phyloP scores from a whole-genome alignment of 441 rosid species.

The Arabidopsis lyrata region DNA sequence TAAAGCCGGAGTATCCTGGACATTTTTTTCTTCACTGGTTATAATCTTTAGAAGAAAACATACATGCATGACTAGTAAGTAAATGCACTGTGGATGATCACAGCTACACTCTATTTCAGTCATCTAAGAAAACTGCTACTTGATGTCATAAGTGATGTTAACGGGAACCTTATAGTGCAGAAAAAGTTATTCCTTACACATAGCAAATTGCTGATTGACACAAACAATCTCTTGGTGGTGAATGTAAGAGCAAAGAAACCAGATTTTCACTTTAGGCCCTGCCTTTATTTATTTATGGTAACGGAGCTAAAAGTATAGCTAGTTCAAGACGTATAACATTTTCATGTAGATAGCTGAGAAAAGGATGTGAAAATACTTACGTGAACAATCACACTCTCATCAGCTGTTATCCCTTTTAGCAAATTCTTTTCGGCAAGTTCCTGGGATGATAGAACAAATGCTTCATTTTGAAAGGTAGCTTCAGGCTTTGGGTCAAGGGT shows the following conservation, averaged over 20 bases:
- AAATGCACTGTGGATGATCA: slow-evolving; percentile 27
- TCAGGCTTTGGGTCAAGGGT: slow-evolving; percentile 58
- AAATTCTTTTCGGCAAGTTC: slow-evolving; percentile 66
- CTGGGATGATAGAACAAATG: slow-evolving; percentile 57
- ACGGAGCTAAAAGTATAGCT: slow-evolving; percentile 23
- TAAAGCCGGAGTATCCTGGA: slow-evolving; percentile 68
- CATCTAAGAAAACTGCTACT: slow-evolving; percentile 4
- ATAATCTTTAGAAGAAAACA: slow-evolving; percentile 19
- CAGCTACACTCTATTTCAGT: slow-evolving; percentile 21
- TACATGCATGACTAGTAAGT: slow-evolving; percentile 6
- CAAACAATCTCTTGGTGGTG: slow-evolving; percentile 28
- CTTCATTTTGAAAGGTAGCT: slow-evolving; percentile 48
- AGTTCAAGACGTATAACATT: slow-evolving; percentile 2
- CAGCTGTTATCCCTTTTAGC: slow-evolving; percentile 83
- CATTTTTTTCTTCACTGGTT: background rate
- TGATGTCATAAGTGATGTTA: slow-evolving; percentile 10
- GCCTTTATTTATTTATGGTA: slow-evolving; percentile 33
- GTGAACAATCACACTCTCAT: slow-evolving; percentile 76
- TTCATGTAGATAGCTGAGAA: slow-evolving; percentile 6
- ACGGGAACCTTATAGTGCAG: slow-evolving; percentile 11
- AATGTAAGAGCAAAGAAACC: slow-evolving; percentile 25
- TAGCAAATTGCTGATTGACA: background rate
- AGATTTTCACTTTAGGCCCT: slow-evolving; percentile 12
- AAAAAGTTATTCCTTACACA: slow-evolving; percentile 20
- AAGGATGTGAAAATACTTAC: slow-evolving; percentile 50